These are phyloP conservation scores for Geotrichum cucujoidarum DNA, from an alignment of 1,139 yeast species.

Conservation along the genomic window DNA sequence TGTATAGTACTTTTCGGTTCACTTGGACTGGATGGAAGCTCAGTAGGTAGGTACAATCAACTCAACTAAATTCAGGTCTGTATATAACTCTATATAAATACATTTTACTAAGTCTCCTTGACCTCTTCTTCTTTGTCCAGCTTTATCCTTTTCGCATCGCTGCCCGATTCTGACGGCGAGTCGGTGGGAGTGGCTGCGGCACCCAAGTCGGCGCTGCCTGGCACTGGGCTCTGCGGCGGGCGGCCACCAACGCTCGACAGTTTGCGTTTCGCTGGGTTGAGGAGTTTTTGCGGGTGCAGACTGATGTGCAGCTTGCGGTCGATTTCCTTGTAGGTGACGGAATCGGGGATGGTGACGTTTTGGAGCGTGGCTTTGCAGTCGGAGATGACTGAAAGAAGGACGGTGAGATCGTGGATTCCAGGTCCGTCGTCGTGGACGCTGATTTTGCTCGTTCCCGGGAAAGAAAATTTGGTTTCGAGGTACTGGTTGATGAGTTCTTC, in stretches of 20 bases:
- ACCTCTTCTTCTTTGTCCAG: neutral
- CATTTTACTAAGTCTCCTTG: too few species aligned
- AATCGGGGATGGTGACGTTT: constrained; percentile 21
- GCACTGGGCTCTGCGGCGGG: constrained; percentile 1
- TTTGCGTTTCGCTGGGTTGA: constrained; percentile 17
- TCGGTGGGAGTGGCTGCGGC: too few species aligned
- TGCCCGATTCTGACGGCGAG: constrained; percentile 3
- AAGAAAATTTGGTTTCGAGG: constrained; percentile 50
- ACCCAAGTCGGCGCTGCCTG: constrained; percentile 1
- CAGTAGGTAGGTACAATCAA: too few species aligned
- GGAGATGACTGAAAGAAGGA: constrained; percentile 23
- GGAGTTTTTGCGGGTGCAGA: constrained; percentile 27
- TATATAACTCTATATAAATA: too few species aligned
- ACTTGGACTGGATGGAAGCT: too few species aligned
- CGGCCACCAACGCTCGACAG: neutral
- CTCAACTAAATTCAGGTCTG: too few species aligned
- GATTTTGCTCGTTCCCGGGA: neutral
- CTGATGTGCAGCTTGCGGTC: constrained; percentile 35
- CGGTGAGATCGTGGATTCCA: constrained; percentile 12
- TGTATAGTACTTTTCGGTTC: too few species aligned
- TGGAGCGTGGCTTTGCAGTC: constrained; percentile 26
- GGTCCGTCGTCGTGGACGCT: neutral
- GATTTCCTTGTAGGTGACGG: constrained; percentile 32
- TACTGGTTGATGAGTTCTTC: constrained; percentile 61
- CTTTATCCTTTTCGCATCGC: constrained; percentile 4